These are phyloP conservation scores for Zarea fungicola DNA, from an alignment of 2,329 filamentous ascomycete genomes.

Conservation along the genomic window DNA sequence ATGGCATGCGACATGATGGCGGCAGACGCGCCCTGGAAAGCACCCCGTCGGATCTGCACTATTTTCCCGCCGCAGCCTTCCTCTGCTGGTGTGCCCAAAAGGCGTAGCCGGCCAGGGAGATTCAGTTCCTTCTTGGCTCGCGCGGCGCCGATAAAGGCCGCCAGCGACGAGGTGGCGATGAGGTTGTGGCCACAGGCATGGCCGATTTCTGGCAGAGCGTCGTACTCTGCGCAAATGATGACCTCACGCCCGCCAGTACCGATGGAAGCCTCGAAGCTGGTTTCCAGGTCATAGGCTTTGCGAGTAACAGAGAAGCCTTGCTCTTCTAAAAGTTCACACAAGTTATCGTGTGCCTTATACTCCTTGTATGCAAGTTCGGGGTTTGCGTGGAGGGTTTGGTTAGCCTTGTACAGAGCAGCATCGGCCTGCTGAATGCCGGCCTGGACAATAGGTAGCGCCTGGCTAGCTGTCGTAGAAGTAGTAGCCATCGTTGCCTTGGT, in stretches of 20 bases:
- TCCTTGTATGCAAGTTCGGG: slow-evolving; percentile 50
- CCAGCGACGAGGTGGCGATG: slow-evolving; percentile 36
- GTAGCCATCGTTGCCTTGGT: too few relatives aligned
- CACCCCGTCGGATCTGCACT: slow-evolving; percentile 29
- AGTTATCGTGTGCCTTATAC: slow-evolving; percentile 44
- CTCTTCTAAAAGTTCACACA: slow-evolving; percentile 38
- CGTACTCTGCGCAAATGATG: slow-evolving; percentile 42
- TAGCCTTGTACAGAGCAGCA: slow-evolving; percentile 17
- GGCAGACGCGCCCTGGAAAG: slow-evolving; percentile 25
- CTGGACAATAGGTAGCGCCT: slow-evolving; percentile 18
- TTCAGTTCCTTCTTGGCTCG: slow-evolving; percentile 26
- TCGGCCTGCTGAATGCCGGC: slow-evolving; percentile 17
- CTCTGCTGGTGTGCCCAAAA: slow-evolving; percentile 40
- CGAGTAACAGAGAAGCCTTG: slow-evolving; percentile 42
- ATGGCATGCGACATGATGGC: slow-evolving; percentile 23
- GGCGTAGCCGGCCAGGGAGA: slow-evolving; percentile 30
- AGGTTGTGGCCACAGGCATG: slow-evolving; percentile 43
- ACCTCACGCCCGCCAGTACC: slow-evolving; percentile 38
- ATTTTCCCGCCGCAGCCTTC: slow-evolving; percentile 38
- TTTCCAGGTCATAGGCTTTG: slow-evolving; percentile 46
- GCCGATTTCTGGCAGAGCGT: slow-evolving; percentile 42
- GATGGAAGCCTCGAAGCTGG: slow-evolving; percentile 43
- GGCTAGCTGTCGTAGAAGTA: too few relatives aligned
- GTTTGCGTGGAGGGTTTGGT: slow-evolving; percentile 31
- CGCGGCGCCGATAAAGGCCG: slow-evolving; percentile 34